Evolutionary conservation across 2,329 filamentous ascomycete species (phyloP).

Genomic region (Ceratocystiopsis minuta): DNA sequence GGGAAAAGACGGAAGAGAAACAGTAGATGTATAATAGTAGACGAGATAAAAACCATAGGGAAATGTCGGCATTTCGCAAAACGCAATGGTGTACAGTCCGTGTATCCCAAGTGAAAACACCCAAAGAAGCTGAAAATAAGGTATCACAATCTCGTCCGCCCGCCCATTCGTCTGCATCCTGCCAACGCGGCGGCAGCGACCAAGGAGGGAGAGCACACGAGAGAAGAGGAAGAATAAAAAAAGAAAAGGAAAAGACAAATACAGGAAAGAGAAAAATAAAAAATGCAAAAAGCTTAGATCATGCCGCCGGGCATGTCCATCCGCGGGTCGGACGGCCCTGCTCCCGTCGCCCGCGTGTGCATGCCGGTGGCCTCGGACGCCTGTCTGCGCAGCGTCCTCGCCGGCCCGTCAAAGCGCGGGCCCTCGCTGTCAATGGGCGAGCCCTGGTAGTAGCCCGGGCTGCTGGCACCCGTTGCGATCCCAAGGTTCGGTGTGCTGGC

Average conservation of each 20-base stretch:
- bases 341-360: conserved; percentile 6
- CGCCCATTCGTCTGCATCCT: background rate
- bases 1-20: no score
- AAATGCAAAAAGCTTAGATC: conserved; percentile 12
- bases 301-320: conserved; percentile 18
- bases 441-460: conserved; percentile 6
- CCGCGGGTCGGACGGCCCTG: conserved; percentile 9
- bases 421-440: no score
- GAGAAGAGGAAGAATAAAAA: background rate
- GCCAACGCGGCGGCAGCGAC: conserved; percentile 1
- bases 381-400: conserved; percentile 25
- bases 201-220: background rate
- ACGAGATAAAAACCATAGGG: no score
- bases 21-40: no score
- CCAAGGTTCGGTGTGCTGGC: conserved; percentile 16
- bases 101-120: no score
- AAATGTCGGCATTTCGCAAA: no score
- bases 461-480: conserved; percentile 7
- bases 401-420: no score
- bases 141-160: conserved; percentile 13
- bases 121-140: conserved; percentile 5
- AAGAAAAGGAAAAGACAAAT: background rate
- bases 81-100: no score
- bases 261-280: background rate
- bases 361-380: conserved; percentile 20